Base-by-base conservation (phyloP, 2,329 filamentous ascomycete species). In the Dactylellina sp. region DNA sequence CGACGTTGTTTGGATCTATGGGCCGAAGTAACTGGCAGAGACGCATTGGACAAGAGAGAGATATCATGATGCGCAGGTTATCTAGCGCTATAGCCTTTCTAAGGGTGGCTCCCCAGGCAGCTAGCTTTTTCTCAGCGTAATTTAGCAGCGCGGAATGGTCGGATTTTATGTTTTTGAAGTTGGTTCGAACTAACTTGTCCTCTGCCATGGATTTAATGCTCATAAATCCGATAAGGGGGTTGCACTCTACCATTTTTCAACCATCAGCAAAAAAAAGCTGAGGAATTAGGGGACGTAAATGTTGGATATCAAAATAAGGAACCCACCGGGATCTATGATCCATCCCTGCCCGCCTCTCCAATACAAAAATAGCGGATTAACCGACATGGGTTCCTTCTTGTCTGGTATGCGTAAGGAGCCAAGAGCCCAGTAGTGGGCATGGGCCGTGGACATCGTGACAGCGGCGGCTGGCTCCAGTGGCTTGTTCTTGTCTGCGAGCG, bases 341-440 rank as follows among this genome's bases (percentile, higher is more conserved):
- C 32, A 55, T 18, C 50, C 50, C 22, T 55, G 25, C 11, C 18
- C 50, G 22, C 50, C 50, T 22, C 20, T 55, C 28, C 50, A 39
- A n/a, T 39, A 55, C 32, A 55, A 32, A 25, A 55, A 55, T 11
- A 55, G 25, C 32, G 50, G 50, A 18, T 55, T 55, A 7, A 55
- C 3, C 1, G 7, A 7, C 12, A 55, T 24, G 7, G n/a, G 20
- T 20, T 6, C n/a, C 11, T 50, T 50, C 22, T 32, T 20, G 2
- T 25, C 12, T 5, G 46, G 2, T 2, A 24, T 9, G 7, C 9
- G 3, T 6, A 39, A 12, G 2, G 35, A 40, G 7, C 35, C 50
- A 11, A 7, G n/a, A 22, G 16, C 1, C 18, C 16, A 11, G 18
- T 40, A 46, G 4, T n/a, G 2, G 5, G 42, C 14, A 18, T 50